Base-by-base conservation (phyloP, 805 yeast species). In the Candida peoriensis region DNA sequence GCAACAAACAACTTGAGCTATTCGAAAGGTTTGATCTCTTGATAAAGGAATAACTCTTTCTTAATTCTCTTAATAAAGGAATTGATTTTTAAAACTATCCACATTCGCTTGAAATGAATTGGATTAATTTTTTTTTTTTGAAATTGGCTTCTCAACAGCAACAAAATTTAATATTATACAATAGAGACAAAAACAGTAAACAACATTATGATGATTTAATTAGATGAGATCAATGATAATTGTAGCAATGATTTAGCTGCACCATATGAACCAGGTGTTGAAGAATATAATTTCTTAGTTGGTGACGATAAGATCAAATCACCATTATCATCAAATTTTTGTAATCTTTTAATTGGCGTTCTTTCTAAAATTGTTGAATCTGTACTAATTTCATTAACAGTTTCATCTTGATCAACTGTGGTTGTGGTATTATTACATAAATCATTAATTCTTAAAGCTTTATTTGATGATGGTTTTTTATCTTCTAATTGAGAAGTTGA, bases 201-300 rank as follows among this genome's bases (percentile, higher is more conserved):
- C n/a, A n/a, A n/a, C n/a, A n/a, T n/a, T n/a, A n/a, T n/a, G n/a
- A 23, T 23, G 15, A 13, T 18, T 36, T 15, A 43, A 30, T 38
- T 39, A 12, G 64, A 55, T 8, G 45, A 39, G 37, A 43, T 42
- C 34, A 63, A 56, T 5, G 71, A 66, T 39, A 68, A 37, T 39
- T 66, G 71, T 20, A 68, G 38, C 34, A 68, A 44, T 17, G 70
- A 66, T 35, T 62, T 58, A 9, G 74, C 74, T 20, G 73, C 74
- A 24, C 72, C 72, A 36, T 66, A 67, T 1, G 71, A 64, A 4
- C 70, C 65, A 7, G 74, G 73, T 3, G 73, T 68, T 4, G 69
- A 57, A 40, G 63, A 45, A 13, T 39, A 43, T 7, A 39, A 7
- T 20, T 58, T 41, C 44, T 61, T 62, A 2, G 66, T 61, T 30